Evolutionary conservation across 768 basidiomycete species (phyloP).

Genomic region (Leccinum aurantiacum): DNA sequence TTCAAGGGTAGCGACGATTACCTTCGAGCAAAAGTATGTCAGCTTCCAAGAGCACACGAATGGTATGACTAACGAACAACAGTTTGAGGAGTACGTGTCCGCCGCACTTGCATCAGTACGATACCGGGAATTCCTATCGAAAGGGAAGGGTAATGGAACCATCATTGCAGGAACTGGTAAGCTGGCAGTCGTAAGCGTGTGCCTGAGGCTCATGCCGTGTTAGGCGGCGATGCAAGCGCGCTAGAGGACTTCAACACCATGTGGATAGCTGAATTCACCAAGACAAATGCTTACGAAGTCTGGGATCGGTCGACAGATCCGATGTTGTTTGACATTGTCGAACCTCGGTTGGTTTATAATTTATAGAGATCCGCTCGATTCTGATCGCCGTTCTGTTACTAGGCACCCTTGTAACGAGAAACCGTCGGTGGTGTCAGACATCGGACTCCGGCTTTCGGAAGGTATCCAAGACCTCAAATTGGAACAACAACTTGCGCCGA

Average conservation of each 20-base stretch:
- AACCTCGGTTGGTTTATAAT: constrained; percentile 65
- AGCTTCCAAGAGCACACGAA: background rate
- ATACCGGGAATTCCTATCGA: constrained; percentile 81
- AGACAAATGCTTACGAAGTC: constrained; percentile 81
- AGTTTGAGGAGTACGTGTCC: constrained; percentile 93
- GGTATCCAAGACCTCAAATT: constrained; percentile 92
- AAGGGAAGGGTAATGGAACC: constrained; percentile 60
- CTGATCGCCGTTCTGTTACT: constrained; percentile 3
- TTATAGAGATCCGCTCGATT: background rate
- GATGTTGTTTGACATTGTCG: constrained; percentile 91
- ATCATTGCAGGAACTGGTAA: constrained; percentile 64
- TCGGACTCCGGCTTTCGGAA: constrained; percentile 88
- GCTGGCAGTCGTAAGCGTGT: background rate
- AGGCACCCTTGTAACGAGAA: constrained; percentile 95
- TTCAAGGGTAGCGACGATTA: constrained; percentile 98
- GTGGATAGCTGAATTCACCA: constrained; percentile 88
- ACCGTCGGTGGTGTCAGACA: constrained; percentile 85
- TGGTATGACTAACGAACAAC: background rate
- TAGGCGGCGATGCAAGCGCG: constrained; percentile 57
- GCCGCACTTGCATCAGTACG: constrained; percentile 86
- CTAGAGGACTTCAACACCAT: constrained; percentile 81
- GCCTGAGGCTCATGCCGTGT: constrained; percentile 23
- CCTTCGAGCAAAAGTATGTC: constrained; percentile 72
- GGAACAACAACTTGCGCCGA: constrained; percentile 91
- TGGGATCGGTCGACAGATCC: constrained; percentile 94